A percentile compares a stretch with the other conserved stretches of the same genome.
Conservation (phyloP, 2,329 filamentous ascomycete genomes). For the Aspergillus clavatus region DNA sequence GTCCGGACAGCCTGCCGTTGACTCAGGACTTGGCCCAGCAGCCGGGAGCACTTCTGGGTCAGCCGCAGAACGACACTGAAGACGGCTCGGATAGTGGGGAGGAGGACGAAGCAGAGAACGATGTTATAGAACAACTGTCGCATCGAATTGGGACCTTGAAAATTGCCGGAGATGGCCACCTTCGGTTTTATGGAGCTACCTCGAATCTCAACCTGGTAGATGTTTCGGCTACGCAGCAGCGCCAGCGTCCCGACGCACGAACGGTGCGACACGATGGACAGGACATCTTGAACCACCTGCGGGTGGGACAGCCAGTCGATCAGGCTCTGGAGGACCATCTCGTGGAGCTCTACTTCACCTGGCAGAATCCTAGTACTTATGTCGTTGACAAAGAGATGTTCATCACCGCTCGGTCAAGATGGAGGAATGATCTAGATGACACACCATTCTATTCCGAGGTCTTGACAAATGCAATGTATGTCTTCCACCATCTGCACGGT, state of each 20-base stretch:
- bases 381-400: slow-evolving; percentile 44
- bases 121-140: slow-evolving; percentile 42
- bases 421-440: slow-evolving; percentile 36
- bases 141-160: slow-evolving; percentile 43
- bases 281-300: slow-evolving; percentile 39
- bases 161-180: slow-evolving; percentile 40
- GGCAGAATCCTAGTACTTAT: slow-evolving; percentile 46
- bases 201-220: slow-evolving; percentile 43
- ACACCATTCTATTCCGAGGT: slow-evolving; percentile 40
- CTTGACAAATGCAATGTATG: slow-evolving; percentile 39
- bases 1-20: slow-evolving; percentile 23
- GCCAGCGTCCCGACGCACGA: slow-evolving; percentile 34
- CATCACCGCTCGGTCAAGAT: slow-evolving; percentile 30
- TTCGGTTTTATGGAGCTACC: slow-evolving; percentile 44
- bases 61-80: slow-evolving; percentile 19
- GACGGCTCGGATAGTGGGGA: slow-evolving; percentile 34
- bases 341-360: slow-evolving; percentile 44
- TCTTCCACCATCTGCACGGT: not conserved
- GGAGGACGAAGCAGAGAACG: slow-evolving; percentile 36
- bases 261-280: slow-evolving; percentile 38
- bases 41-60: slow-evolving; percentile 18
- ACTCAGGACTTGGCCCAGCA: slow-evolving; percentile 27
- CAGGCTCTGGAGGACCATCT: slow-evolving; percentile 42
- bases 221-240: slow-evolving; percentile 32
- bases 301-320: slow-evolving; percentile 39